Conservation (phyloP, 495 filamentous ascomycete genomes). For the Tricharina praecox region DNA sequence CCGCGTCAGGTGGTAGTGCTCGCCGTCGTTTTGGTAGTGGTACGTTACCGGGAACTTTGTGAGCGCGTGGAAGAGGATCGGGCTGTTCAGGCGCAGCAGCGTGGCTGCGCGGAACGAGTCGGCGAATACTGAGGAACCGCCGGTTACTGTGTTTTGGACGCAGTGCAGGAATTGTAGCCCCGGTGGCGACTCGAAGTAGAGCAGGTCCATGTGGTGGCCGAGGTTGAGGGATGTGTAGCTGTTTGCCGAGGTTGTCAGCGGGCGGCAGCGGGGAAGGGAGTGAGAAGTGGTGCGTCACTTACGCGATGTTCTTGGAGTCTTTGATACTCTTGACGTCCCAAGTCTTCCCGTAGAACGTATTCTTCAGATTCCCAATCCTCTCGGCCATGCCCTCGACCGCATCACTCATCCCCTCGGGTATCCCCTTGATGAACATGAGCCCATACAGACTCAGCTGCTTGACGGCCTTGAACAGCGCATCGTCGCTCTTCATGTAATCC, state of each 20-base stretch:
- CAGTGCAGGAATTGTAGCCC: slow-evolving; percentile 77
- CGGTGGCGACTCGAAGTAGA: slow-evolving; percentile 69
- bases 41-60: slow-evolving; percentile 36
- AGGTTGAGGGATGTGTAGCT: slow-evolving; percentile 60
- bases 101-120: slow-evolving; percentile 50
- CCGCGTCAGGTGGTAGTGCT: slow-evolving; percentile 41
- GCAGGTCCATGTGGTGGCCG: slow-evolving; percentile 79
- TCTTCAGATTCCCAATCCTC: slow-evolving; percentile 55
- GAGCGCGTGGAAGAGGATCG: slow-evolving; percentile 30
- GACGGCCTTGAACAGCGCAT: slow-evolving; percentile 38
- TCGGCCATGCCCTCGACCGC: slow-evolving; percentile 49
- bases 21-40: slow-evolving; percentile 51
- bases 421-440: slow-evolving; percentile 52
- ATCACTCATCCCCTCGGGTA: slow-evolving; percentile 42
- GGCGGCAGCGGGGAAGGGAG: not conserved
- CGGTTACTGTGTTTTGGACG: slow-evolving; percentile 51
- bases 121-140: slow-evolving; percentile 68
- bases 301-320: slow-evolving; percentile 68
- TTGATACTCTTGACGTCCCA: slow-evolving; percentile 73
- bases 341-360: slow-evolving; percentile 75
- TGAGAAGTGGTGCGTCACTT: not conserved
- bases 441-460: slow-evolving; percentile 40
- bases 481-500: slow-evolving; percentile 46
- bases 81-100: slow-evolving; percentile 26
- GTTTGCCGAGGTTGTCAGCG: not conserved